Percentiles rank a stretch among this genome's conserved stretches.
These are phyloP conservation scores for Zygoascus bituminiphila DNA, from an alignment of 805 yeast species.

Conservation along the genomic window DNA sequence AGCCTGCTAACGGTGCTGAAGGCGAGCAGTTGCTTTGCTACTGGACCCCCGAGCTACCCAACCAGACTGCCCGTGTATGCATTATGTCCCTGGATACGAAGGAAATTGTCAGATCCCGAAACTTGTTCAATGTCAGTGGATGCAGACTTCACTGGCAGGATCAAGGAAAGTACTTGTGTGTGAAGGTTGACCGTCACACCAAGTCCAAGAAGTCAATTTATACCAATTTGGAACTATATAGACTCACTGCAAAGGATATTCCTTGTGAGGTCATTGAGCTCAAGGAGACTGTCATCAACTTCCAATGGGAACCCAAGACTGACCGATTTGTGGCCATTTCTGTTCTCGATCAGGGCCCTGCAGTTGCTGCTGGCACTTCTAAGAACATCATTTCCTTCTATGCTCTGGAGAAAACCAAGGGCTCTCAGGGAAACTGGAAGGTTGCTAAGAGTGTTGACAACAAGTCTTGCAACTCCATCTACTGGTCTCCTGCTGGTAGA, in stretches of 20 bases:
- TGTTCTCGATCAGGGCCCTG: constrained; percentile 31
- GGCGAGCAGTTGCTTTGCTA: constrained; percentile 65
- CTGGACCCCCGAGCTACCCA: constrained; percentile 93
- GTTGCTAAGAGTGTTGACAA: constrained; percentile 49
- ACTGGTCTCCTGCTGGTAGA: constrained; percentile 92
- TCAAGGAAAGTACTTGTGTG: constrained; percentile 74
- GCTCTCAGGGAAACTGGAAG: constrained; percentile 49
- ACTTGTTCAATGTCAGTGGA: constrained; percentile 88
- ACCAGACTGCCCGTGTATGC: constrained; percentile 92
- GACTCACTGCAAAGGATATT: constrained; percentile 75
- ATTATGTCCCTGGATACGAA: constrained; percentile 81
- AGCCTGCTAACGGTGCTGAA: constrained; percentile 42
- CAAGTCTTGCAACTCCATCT: constrained; percentile 61
- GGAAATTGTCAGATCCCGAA: constrained; percentile 78
- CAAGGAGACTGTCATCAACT: constrained; percentile 76
- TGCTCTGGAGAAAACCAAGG: constrained; percentile 61
- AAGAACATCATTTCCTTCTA: constrained; percentile 66
- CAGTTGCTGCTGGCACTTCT: constrained; percentile 18
- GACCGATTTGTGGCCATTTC: constrained; percentile 80
- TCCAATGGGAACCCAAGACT: constrained; percentile 94
- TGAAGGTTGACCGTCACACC: constrained; percentile 94
- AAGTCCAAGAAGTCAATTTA: constrained; percentile 88
- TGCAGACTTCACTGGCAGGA: constrained; percentile 93
- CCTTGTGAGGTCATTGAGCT: constrained; percentile 94
- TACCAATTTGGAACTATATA: constrained; percentile 88